phyloP scores from a whole-genome alignment of 1,139 yeast genomes.

The Zygosaccharomyces sapae region DNA sequence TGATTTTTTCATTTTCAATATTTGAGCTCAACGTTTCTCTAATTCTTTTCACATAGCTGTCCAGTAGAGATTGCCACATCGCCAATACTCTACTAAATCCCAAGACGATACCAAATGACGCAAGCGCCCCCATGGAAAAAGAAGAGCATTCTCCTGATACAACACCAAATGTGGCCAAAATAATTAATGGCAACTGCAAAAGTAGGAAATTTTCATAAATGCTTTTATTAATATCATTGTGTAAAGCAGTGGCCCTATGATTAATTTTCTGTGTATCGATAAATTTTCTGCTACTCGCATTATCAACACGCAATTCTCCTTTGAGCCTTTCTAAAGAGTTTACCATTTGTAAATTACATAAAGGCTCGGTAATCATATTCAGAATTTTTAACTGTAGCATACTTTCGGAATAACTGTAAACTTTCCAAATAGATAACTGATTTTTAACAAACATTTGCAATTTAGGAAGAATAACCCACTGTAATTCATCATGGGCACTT shows the following conservation, averaged over 20 bases:
- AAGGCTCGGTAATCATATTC: slow-evolving; percentile 29
- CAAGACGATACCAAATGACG: slow-evolving; percentile 32
- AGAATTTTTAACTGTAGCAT: slow-evolving; percentile 29
- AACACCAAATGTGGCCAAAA: slow-evolving; percentile 29
- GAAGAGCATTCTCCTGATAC: slow-evolving; percentile 29
- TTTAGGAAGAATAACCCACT: slow-evolving; percentile 27
- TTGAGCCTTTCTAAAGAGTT: slow-evolving; percentile 13
- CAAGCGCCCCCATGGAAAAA: slow-evolving; percentile 35
- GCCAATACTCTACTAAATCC: slow-evolving; percentile 35
- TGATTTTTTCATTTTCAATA: slow-evolving; percentile 22
- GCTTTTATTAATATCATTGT: slow-evolving; percentile 26
- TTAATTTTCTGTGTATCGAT: slow-evolving; percentile 22
- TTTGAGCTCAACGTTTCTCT: slow-evolving; percentile 10
- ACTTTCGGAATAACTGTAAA: slow-evolving; percentile 26
- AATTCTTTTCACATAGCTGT: slow-evolving; percentile 2
- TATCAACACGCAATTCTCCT: slow-evolving; percentile 13
- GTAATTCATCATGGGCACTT: slow-evolving; percentile 32
- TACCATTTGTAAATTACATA: slow-evolving; percentile 17
- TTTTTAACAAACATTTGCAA: slow-evolving; percentile 14
- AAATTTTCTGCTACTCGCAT: slow-evolving; percentile 6
- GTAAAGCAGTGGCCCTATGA: slow-evolving; percentile 23
- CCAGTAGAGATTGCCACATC: slow-evolving; percentile 23
- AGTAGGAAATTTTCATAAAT: slow-evolving; percentile 31
- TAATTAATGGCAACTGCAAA: slow-evolving; percentile 33
- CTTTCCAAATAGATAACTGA: slow-evolving; percentile 21